phyloP scores from a whole-genome alignment of 768 basidiomycete species.

The Boletus insuetus region DNA sequence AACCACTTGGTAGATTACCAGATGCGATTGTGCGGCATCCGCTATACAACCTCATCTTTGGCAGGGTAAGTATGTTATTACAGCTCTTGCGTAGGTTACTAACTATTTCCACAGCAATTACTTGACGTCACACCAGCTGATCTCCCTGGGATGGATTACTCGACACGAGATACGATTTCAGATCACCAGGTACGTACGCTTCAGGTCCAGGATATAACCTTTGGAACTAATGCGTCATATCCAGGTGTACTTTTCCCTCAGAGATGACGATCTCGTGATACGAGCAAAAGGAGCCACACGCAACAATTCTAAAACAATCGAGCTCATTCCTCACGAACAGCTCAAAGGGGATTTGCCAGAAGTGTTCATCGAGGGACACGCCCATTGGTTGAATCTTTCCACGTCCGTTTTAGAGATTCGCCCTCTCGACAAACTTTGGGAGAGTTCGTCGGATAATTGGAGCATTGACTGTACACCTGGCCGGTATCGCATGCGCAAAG shows the following conservation, averaged over 20 bases:
- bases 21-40: constrained; percentile 24
- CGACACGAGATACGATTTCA: constrained; percentile 15
- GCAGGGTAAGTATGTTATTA: constrained; percentile 24
- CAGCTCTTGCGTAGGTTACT: neutral
- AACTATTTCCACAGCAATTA: neutral
- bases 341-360: constrained; percentile 27
- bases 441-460: constrained; percentile 27
- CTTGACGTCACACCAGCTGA: constrained; percentile 18
- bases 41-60: constrained; percentile 30
- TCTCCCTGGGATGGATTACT: constrained; percentile 24
- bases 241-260: constrained; percentile 27
- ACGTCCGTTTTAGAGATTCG: constrained; percentile 27
- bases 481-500: constrained; percentile 6
- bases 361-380: constrained; percentile 20
- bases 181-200: constrained; percentile 16
- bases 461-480: constrained; percentile 10
- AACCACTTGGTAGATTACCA: constrained; percentile 37
- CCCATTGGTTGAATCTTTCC: constrained; percentile 32
- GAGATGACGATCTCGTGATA: constrained; percentile 18
- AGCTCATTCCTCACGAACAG: constrained; percentile 26
- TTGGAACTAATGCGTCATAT: neutral
- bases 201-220: neutral
- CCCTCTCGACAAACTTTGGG: constrained; percentile 25
- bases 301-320: neutral
- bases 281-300: constrained; percentile 5